Conservation (phyloP, 768 basidiomycete genomes). For the Pholiota molesta region DNA sequence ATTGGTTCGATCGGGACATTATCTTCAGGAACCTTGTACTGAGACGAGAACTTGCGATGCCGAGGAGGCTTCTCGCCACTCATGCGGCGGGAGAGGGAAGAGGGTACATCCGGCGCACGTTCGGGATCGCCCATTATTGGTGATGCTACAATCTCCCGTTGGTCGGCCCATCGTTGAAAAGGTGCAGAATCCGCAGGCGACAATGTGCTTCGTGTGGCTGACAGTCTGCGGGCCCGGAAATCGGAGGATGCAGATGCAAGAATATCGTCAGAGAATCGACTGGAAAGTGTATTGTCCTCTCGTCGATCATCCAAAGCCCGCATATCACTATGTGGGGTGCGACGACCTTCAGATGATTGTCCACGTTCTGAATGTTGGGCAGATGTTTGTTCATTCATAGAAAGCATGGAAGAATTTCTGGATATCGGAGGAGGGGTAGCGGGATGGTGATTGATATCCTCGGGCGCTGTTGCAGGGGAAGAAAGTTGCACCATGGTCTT, state of each 20-base stretch:
- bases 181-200: background rate
- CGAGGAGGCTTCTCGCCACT: constrained; percentile 18
- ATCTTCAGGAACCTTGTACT: background rate
- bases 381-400: constrained; percentile 24
- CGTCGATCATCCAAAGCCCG: background rate
- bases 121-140: background rate
- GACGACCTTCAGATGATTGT: constrained; percentile 14
- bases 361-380: constrained; percentile 20
- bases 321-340: background rate
- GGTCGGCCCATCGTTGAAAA: background rate
- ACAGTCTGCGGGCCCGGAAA: background rate
- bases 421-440: constrained; percentile 31
- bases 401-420: constrained; percentile 28
- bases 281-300: background rate
- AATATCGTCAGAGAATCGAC: background rate
- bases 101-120: background rate
- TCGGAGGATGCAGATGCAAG: background rate
- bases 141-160: background rate
- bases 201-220: background rate
- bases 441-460: background rate
- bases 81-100: constrained; percentile 19
- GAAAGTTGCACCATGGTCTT: background rate
- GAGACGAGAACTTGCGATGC: constrained; percentile 17
- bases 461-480: background rate
- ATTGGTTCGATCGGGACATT: background rate